Base-by-base conservation (phyloP, 73 alveolate species). In the Paramecium tetraurelia region DNA sequence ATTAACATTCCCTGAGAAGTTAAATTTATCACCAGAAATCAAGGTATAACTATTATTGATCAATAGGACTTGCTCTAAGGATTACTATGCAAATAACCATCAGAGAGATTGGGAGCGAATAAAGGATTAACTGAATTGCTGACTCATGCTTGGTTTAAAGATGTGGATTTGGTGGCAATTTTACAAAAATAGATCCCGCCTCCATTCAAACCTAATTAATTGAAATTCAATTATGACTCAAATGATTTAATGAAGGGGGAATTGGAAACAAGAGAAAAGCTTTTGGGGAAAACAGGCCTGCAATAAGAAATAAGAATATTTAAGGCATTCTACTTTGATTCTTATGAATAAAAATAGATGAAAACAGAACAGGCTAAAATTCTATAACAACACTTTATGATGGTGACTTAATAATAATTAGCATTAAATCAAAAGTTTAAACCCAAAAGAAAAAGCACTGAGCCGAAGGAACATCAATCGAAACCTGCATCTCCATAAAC, bases 81-180 rank as follows among this genome's bases (percentile, higher is more conserved):
- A 9, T 89, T 97, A 53, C 76, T 97, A 21, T 88, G 86, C 27
- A 97, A 97, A 94, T 95, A 97, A 46, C 99, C 99, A 7, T 58
- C 63, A 38, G 89, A 93, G 89, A 96, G 99, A 93, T 50, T 97
- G 71, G 99, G 99, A 9, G 84, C 95, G 11, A 58, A 68, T 21
- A 46, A 38, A 41, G 96, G 96, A 12, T 31, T 92, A 6, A 41
- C 86, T 75, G 95, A 93, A 75, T 41, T 93, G 18, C 36, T 89
- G 31, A 92, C 92, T 2, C 95, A 89, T 76, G 80, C 86, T 27
- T 93, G 93, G 92, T 93, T 93, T 50, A 92, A 59, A 44, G 85
- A 69, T 20, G 50, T 76, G 1, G 92, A 93, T 33, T 75, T 77
- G 12, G 92, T 63, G 2, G 92, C 57, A 35, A 50, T 93, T 21